Evolutionary conservation across 1,284 basidiomycete species (phyloP).

Genomic region (Melampsora medusae): DNA sequence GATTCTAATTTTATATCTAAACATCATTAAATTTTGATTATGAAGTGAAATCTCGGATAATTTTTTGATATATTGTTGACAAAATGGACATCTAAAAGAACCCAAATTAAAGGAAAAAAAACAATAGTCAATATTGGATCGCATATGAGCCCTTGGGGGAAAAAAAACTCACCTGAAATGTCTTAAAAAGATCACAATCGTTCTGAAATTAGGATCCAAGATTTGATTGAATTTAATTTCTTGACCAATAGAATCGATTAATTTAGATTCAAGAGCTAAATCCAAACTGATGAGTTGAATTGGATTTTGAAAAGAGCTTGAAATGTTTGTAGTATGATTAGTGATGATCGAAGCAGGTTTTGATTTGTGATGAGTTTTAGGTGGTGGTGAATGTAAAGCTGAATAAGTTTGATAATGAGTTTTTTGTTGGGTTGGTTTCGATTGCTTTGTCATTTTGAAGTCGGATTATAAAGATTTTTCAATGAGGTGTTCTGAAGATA

Average conservation of each 20-base stretch:
- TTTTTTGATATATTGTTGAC: neutral
- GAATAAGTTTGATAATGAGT: too few species aligned
- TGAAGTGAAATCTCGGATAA: neutral
- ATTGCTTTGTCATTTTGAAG: too few species aligned
- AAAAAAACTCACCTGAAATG: slow-evolving; percentile 39
- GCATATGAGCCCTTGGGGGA: too few species aligned
- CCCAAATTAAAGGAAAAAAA: too few species aligned
- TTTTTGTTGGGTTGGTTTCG: too few species aligned
- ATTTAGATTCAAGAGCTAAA: slow-evolving; percentile 16
- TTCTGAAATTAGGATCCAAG: slow-evolving; percentile 26
- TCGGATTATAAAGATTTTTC: too few species aligned
- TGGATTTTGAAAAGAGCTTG: neutral
- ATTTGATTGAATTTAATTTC: slow-evolving; percentile 20
- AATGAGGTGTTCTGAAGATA: too few species aligned
- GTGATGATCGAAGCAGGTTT: too few species aligned
- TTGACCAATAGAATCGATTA: slow-evolving; percentile 14
- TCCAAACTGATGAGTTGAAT: slow-evolving; percentile 5
- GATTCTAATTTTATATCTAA: slow-evolving; percentile 20
- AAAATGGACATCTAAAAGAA: neutral
- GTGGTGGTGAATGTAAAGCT: too few species aligned
- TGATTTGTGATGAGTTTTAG: too few species aligned
- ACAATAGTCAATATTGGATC: too few species aligned
- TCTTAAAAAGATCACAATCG: slow-evolving; percentile 32
- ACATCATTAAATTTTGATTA: slow-evolving; percentile 17
- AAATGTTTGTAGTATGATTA: too few species aligned